Conservation (phyloP, 2,329 filamentous ascomycete species). For the Torrubiella hemipterigena region DNA sequence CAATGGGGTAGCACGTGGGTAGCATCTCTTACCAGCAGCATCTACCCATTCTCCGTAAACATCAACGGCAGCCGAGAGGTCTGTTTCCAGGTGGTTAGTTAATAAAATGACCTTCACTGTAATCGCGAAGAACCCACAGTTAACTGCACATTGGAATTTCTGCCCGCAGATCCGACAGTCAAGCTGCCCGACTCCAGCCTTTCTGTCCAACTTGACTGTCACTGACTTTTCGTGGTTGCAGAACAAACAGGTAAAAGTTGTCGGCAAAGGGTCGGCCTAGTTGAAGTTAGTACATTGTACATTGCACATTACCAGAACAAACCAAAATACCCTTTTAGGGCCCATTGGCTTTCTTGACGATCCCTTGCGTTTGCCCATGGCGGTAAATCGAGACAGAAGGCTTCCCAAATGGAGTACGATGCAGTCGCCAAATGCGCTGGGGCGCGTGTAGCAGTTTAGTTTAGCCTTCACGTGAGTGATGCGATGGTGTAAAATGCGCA, state of each 20-base stretch:
- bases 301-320: neutral
- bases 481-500: too few species aligned
- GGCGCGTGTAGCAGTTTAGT: too few species aligned
- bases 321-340: conserved; percentile 59
- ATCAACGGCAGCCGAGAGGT: conserved; percentile 82
- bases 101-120: conserved; percentile 3
- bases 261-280: conserved; percentile 62
- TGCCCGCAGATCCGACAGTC: conserved; percentile 91
- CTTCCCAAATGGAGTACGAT: too few species aligned
- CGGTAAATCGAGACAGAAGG: too few species aligned
- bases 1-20: neutral
- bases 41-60: conserved; percentile 99
- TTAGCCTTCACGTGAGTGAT: too few species aligned
- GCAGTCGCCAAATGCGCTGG: too few species aligned
- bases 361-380: conserved; percentile 90
- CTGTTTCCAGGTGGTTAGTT: conserved; percentile 29
- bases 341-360: conserved; percentile 70
- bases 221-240: conserved; percentile 97
- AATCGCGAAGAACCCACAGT: conserved; percentile 48
- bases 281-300: conserved; percentile 6
- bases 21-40: conserved; percentile 45
- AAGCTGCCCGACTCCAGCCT: conserved; percentile 71
- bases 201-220: conserved; percentile 86
- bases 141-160: conserved; percentile 83
- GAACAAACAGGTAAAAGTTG: conserved; percentile 91